These are phyloP conservation scores for Alternaria longipes DNA, from an alignment of 2,329 filamentous ascomycete species.

Conservation along the genomic window DNA sequence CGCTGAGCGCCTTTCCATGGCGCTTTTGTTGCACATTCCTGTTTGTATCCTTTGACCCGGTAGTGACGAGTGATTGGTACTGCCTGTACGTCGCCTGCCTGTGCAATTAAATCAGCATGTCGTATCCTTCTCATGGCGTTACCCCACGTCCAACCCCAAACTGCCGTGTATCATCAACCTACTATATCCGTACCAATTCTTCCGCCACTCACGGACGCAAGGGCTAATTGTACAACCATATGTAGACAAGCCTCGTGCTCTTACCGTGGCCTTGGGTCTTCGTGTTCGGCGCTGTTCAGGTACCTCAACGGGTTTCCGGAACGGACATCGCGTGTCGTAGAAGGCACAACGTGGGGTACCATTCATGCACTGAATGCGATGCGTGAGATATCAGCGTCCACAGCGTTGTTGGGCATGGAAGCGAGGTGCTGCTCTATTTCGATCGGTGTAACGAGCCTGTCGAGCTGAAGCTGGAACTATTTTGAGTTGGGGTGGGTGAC, in stretches of 20 bases:
- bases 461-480: slow-evolving; percentile 5
- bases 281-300: slow-evolving; percentile 14
- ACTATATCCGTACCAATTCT: slow-evolving; percentile 18
- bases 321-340: slow-evolving; percentile 17
- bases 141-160: slow-evolving; percentile 11
- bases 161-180: slow-evolving; percentile 19
- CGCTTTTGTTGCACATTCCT: not conserved
- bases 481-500: not conserved
- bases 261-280: slow-evolving; percentile 21
- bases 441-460: slow-evolving; percentile 1
- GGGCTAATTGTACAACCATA: slow-evolving; percentile 11
- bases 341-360: slow-evolving; percentile 10
- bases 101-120: slow-evolving; percentile 11
- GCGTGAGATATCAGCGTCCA: slow-evolving; percentile 6
- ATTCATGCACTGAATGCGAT: slow-evolving; percentile 12
- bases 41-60: slow-evolving; percentile 5
- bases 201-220: slow-evolving; percentile 18
- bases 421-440: not conserved
- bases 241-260: slow-evolving; percentile 2
- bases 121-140: slow-evolving; percentile 13
- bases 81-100: slow-evolving; percentile 9
- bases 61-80: not conserved
- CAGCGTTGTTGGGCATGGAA: not conserved
- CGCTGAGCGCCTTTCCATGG: not conserved
- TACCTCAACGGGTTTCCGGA: slow-evolving; percentile 19